phyloP scores from a whole-genome alignment of 768 basidiomycete species.

The Daedaleopsis sinensis region DNA sequence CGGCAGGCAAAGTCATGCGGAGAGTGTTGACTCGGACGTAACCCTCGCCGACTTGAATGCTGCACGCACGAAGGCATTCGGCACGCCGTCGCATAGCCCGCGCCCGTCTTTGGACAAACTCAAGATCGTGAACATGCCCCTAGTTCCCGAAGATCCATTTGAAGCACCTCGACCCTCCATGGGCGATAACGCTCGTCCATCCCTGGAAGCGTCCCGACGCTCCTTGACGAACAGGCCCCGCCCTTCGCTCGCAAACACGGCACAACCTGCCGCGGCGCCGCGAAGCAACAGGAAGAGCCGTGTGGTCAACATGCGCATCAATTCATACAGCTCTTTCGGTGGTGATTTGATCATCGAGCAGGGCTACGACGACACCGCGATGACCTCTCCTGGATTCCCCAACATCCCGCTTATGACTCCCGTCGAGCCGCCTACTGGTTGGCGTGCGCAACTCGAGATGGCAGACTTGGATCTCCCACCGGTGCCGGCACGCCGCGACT shows the following conservation, averaged over 20 bases:
- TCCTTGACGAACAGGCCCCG: neutral
- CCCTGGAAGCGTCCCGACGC: neutral
- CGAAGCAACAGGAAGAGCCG: neutral
- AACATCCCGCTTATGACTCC: slow-evolving; percentile 15
- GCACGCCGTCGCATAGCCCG: slow-evolving; percentile 11
- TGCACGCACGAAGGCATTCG: slow-evolving; percentile 12
- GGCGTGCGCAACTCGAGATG: slow-evolving; percentile 3
- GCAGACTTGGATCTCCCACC: neutral
- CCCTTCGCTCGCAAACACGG: neutral
- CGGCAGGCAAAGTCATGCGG: slow-evolving; percentile 4
- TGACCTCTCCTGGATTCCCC: slow-evolving; percentile 14
- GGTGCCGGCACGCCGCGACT: slow-evolving; percentile 10
- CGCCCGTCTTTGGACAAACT: slow-evolving; percentile 14
- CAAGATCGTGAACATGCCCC: slow-evolving; percentile 1
- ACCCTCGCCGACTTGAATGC: slow-evolving; percentile 10
- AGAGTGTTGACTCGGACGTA: slow-evolving; percentile 6
- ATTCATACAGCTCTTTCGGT: slow-evolving; percentile 8
- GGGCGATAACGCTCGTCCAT: neutral
- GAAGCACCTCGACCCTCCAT: slow-evolving; percentile 9
- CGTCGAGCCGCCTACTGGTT: slow-evolving; percentile 5
- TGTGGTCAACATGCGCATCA: slow-evolving; percentile 6
- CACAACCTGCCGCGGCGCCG: neutral
- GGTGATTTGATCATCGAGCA: slow-evolving; percentile 7
- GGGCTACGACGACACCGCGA: neutral
- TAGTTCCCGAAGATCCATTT: slow-evolving; percentile 13